Percentiles rank a stretch among this genome's conserved stretches.
Evolutionary conservation across 2,329 filamentous ascomycete species (phyloP).

Genomic region (Xylaria sp.): DNA sequence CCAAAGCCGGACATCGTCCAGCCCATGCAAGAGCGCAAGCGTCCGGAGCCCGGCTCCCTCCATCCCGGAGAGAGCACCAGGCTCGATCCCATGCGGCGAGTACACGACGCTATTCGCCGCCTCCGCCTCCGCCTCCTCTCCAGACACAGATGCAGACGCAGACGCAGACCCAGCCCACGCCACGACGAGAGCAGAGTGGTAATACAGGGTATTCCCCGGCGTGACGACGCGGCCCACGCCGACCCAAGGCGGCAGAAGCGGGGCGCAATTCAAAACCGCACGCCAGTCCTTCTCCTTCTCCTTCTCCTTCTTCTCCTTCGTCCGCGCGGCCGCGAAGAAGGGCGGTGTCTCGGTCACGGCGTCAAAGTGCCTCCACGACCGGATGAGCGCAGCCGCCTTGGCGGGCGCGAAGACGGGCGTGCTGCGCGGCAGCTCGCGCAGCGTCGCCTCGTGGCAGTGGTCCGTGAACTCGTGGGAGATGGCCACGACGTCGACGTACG

Average conservation of each 20-base stretch:
- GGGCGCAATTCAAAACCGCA: constrained; percentile 38
- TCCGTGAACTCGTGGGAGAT: constrained; percentile 76
- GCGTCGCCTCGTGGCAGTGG: constrained; percentile 71
- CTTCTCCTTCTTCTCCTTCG: too few species aligned
- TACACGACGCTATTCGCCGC: constrained; percentile 60
- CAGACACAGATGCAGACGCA: constrained; percentile 40
- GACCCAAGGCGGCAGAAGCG: constrained; percentile 70
- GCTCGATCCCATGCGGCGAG: constrained; percentile 70
- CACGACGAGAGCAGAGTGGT: constrained; percentile 70
- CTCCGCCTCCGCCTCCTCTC: constrained; percentile 31
- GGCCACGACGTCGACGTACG: constrained; percentile 66
- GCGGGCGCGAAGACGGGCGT: constrained; percentile 70
- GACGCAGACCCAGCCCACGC: constrained; percentile 54
- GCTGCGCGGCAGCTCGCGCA: constrained; percentile 62
- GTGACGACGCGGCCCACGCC: constrained; percentile 67
- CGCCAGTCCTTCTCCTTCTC: constrained; percentile 43
- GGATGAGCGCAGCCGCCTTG: constrained; percentile 66
- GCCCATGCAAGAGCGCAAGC: constrained; percentile 70
- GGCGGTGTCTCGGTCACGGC: constrained; percentile 61
- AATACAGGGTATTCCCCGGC: constrained; percentile 64
- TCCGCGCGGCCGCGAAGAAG: constrained; percentile 53
- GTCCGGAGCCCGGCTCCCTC: constrained; percentile 57
- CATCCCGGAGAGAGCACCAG: constrained; percentile 57
- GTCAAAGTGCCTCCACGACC: constrained; percentile 68
- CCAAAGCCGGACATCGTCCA: constrained; percentile 68